phyloP scores from a whole-genome alignment of 352 stramenopile species.

The Globisporangium sylvaticum region DNA sequence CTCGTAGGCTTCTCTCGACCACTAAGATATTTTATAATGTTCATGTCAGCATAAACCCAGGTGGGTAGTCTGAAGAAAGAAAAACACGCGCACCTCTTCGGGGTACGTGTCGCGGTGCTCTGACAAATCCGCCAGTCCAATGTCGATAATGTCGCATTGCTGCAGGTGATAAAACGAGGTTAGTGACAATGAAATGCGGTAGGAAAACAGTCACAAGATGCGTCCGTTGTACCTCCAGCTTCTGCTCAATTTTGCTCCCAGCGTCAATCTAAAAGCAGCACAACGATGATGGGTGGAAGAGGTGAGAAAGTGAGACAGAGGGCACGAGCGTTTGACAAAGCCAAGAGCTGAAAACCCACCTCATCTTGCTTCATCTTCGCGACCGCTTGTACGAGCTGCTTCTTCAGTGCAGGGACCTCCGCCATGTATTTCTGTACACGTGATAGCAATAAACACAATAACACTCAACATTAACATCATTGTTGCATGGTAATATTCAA shows the following conservation, averaged over 20 bases:
- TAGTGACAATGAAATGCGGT: not conserved
- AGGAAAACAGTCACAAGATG: not conserved
- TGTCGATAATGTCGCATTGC: constrained; percentile 84
- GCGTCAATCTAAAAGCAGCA: constrained; percentile 36
- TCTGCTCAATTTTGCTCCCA: constrained; percentile 60
- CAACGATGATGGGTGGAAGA: not conserved
- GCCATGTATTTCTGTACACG: constrained; percentile 57
- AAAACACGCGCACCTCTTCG: constrained; percentile 45
- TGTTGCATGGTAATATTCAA: not conserved
- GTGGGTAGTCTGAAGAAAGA: not conserved
- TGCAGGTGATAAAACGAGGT: constrained; percentile 15
- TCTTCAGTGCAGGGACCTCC: constrained; percentile 48
- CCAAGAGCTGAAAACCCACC: constrained; percentile 20
- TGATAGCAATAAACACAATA: not conserved
- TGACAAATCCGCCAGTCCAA: constrained; percentile 63
- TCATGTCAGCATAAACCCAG: not conserved
- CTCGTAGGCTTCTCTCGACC: constrained; percentile 46
- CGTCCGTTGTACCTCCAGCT: constrained; percentile 50
- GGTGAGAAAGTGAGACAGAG: not conserved
- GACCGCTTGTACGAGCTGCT: constrained; percentile 45
- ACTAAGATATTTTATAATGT: constrained; percentile 26
- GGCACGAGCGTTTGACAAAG: not conserved
- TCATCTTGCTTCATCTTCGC: constrained; percentile 59
- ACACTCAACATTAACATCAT: not conserved
- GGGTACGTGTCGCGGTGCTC: constrained; percentile 67